Percentiles rank a stretch among this genome's conserved stretches.
These are phyloP conservation scores for Achaetomium macrosporum DNA, from an alignment of 2,329 filamentous ascomycete genomes.

Conservation along the genomic window DNA sequence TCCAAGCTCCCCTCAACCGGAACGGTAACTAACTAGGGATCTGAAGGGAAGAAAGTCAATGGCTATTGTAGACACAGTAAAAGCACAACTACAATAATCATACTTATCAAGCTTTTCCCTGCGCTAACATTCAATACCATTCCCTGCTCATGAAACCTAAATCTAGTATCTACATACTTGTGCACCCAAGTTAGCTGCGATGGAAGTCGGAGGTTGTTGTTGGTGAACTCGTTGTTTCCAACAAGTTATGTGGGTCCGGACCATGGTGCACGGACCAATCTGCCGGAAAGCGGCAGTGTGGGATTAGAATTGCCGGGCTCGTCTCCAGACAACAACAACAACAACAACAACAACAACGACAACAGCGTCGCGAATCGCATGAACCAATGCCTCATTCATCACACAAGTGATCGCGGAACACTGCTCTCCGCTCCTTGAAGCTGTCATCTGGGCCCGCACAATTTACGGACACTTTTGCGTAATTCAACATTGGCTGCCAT, in stretches of 20 bases:
- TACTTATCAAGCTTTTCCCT: too few relatives aligned
- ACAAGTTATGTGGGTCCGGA: neutral
- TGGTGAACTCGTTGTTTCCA: too few relatives aligned
- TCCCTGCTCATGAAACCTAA: too few relatives aligned
- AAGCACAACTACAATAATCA: too few relatives aligned
- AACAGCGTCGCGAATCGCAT: slow-evolving; percentile 3
- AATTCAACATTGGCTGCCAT: too few relatives aligned
- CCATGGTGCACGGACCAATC: neutral
- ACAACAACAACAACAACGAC: slow-evolving; percentile 7
- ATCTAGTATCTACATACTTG: too few relatives aligned
- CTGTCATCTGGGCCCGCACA: neutral
- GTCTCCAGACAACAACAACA: slow-evolving; percentile 11
- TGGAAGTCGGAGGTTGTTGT: neutral
- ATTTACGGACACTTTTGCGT: neutral
- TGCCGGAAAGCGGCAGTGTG: slow-evolving; percentile 6
- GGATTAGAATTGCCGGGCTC: neutral
- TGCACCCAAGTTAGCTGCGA: neutral
- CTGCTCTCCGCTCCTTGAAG: neutral
- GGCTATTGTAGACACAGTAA: too few relatives aligned
- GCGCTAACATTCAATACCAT: too few relatives aligned
- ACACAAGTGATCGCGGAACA: neutral
- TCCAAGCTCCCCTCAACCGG: too few relatives aligned
- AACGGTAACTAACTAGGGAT: too few relatives aligned
- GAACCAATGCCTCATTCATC: neutral
- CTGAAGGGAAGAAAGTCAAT: too few relatives aligned